A percentile compares a stretch with the other conserved stretches of the same genome.
Conservation (phyloP, 352 stramenopile species). For the Globisporangium okanoganense region DNA sequence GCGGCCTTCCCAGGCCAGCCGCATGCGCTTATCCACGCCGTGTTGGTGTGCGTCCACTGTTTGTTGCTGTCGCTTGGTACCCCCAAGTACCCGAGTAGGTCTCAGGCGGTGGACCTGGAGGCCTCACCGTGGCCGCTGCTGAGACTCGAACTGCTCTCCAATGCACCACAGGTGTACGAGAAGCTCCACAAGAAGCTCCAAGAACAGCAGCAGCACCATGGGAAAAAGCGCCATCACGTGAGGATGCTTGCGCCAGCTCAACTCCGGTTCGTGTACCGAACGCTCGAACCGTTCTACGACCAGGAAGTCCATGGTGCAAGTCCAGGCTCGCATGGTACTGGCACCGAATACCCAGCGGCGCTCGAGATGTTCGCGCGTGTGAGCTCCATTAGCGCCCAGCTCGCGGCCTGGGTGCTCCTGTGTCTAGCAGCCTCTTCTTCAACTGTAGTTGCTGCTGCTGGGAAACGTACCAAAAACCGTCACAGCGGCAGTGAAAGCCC, state of each 20-base stretch:
- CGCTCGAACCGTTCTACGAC: constrained; percentile 22
- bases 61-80: constrained; percentile 38
- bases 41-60: constrained; percentile 32
- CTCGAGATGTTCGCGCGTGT: constrained; percentile 22
- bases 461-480: background rate
- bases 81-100: constrained; percentile 12
- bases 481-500: background rate
- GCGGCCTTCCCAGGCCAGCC: constrained; percentile 37
- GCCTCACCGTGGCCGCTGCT: constrained; percentile 46
- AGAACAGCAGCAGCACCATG: constrained; percentile 10
- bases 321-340: background rate
- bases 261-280: constrained; percentile 31
- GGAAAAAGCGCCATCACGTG: constrained; percentile 6
- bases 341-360: background rate
- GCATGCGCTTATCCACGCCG: constrained; percentile 34
- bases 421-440: constrained; percentile 16
- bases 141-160: constrained; percentile 43
- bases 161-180: constrained; percentile 23
- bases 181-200: constrained; percentile 39
- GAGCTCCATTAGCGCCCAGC: constrained; percentile 43
- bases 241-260: constrained; percentile 27
- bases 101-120: constrained; percentile 13
- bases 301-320: background rate
- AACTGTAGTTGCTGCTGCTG: background rate
- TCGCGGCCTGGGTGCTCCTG: constrained; percentile 39